Conservation (phyloP, 257 asterid species). For the Nicotiana tomentosiformis region DNA sequence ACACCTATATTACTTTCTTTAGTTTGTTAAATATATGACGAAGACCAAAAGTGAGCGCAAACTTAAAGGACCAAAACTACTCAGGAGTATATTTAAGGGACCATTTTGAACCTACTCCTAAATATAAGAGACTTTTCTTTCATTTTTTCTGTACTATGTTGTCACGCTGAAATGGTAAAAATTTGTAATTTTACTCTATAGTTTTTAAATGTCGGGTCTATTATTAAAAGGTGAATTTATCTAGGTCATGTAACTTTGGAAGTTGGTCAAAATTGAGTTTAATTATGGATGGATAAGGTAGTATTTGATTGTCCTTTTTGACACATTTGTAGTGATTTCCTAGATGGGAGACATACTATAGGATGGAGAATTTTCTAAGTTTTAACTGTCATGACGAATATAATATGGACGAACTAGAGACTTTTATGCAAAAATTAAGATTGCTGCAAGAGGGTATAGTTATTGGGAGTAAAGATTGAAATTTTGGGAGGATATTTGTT, state of each 20-base stretch:
- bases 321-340: not conserved
- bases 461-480: not conserved
- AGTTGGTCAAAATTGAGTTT: not conserved
- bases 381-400: not conserved
- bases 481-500: not conserved
- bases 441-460: not conserved
- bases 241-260: not conserved
- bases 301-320: not conserved
- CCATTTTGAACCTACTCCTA: no score
- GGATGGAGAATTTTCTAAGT: not conserved
- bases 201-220: not conserved
- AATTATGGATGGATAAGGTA: not conserved
- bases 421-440: not conserved
- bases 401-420: not conserved
- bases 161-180: not conserved
- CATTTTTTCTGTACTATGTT: not conserved
- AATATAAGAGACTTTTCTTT: no score
- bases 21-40: no score
- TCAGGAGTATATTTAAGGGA: no score
- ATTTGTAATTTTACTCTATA: not conserved
- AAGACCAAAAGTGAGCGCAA: no score
- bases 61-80: no score
- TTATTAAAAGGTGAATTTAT: not conserved
- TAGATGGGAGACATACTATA: not conserved
- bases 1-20: not conserved